Percentiles rank a stretch among this genome's conserved stretches.
Evolutionary conservation across 83 land plant species (phyloP).

Genomic region (Picea abies): DNA sequence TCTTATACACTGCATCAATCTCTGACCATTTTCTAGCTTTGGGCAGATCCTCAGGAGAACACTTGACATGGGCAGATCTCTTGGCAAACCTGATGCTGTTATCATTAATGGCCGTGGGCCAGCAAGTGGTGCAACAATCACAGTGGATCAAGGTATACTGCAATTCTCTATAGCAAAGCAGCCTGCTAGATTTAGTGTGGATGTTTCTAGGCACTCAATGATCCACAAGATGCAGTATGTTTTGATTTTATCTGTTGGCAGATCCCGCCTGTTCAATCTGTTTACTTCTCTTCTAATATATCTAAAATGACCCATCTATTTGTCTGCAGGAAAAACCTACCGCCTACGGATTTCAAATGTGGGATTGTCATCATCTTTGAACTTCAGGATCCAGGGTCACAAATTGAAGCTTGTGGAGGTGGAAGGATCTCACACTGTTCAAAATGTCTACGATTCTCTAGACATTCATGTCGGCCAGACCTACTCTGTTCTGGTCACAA

Average conservation of each 20-base stretch:
- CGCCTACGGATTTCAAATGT: too few relatives aligned
- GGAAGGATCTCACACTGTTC: too few relatives aligned
- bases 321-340: too few relatives aligned
- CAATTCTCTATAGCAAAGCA: not conserved
- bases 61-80: slow-evolving; percentile 40
- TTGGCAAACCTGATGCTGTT: slow-evolving; percentile 58
- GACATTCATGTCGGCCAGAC: too few relatives aligned
- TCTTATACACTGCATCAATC: too few relatives aligned
- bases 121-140: too few relatives aligned
- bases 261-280: not conserved
- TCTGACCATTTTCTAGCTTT: not conserved
- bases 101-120: slow-evolving; percentile 51
- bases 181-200: not conserved
- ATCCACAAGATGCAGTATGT: not conserved
- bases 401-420: too few relatives aligned
- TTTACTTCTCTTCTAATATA: not conserved
- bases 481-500: too few relatives aligned
- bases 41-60: slow-evolving; percentile 30
- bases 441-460: too few relatives aligned
- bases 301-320: not conserved
- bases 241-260: not conserved
- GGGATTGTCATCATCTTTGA: too few relatives aligned
- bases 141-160: slow-evolving; percentile 14
- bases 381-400: too few relatives aligned
- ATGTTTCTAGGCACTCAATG: not conserved